Base-by-base conservation (phyloP, 306 rosid species). In the Trifolium dubium region DNA sequence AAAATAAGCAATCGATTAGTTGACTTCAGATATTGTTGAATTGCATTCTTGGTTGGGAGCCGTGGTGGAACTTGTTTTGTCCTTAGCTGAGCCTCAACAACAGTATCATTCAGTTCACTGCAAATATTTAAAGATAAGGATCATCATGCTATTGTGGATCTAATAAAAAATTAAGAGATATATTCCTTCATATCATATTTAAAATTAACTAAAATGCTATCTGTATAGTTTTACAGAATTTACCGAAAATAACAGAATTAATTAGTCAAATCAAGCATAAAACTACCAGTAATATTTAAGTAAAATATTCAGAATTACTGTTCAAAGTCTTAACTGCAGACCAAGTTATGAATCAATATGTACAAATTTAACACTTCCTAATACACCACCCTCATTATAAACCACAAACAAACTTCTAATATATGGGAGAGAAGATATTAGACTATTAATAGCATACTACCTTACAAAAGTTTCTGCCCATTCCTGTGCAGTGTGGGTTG, bases 401-500 rank as follows among this genome's bases (percentile, higher is more conserved):
- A 66, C 39, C 53, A 10, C 12, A 53, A 59, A 60, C 58, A 53
- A 59, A 60, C 58, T 64, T 37, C 32, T 47, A 43, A n/a, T 5
- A 29, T 60, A 46, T 34, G 29, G 43, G 50, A 40, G 47, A 18
- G 47, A 18, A 40, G 5, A 8, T 18, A 54, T 44, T 66, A 41
- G 55, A 56, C 66, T 53, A 65, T 41, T 17, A 67, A 51, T 31
- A 72, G 31, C 29, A 65, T 86, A 93, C 98, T 86, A 93, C 98
- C 96, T 93, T 19, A 93, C 96, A 77, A 93, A 93, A 84, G 89
- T 93, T 81, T 87, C 98, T 3, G 98, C 98, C 98, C 98, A 93
- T 85, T 93, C 94, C 79, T 93, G 98, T 40, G 98, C 94, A 70
- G 98, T 93, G 87, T 93, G 98, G 53, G 82, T 80, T 37, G 82